Conservation (phyloP, 768 basidiomycete genomes). For the Tephrocybe sp. region DNA sequence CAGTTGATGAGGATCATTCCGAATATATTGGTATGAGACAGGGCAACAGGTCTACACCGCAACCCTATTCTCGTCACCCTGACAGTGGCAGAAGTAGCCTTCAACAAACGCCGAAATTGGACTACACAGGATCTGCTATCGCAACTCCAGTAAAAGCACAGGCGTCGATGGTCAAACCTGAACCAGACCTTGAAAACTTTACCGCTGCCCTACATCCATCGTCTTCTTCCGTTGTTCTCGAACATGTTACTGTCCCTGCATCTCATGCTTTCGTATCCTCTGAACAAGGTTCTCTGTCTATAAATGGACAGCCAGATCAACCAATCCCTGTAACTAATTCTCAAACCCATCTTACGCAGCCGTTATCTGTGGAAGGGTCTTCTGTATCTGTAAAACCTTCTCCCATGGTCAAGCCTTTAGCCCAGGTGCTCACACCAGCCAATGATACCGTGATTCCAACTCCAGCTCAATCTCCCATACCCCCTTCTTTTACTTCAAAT, state of each 20-base stretch:
- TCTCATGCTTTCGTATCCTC: not conserved
- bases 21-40: not conserved
- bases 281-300: not conserved
- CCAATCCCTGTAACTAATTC: no score
- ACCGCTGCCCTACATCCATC: not conserved
- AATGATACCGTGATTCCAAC: not conserved
- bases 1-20: conserved; percentile 2
- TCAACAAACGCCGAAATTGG: not conserved
- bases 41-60: not conserved
- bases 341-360: no score
- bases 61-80: not conserved
- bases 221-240: not conserved
- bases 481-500: not conserved
- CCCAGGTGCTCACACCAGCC: not conserved
- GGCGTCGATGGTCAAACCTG: conserved; percentile 1
- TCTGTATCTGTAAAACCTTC: not conserved
- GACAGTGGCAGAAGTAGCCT: not conserved
- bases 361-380: no score
- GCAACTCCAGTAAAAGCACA: not conserved
- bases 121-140: not conserved
- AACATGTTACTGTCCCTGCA: not conserved
- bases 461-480: not conserved
- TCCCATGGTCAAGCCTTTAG: not conserved
- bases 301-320: no score
- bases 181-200: conserved; percentile 8